phyloP scores from a whole-genome alignment of 2,329 filamentous ascomycete genomes.

The Fusarium nodosum region DNA sequence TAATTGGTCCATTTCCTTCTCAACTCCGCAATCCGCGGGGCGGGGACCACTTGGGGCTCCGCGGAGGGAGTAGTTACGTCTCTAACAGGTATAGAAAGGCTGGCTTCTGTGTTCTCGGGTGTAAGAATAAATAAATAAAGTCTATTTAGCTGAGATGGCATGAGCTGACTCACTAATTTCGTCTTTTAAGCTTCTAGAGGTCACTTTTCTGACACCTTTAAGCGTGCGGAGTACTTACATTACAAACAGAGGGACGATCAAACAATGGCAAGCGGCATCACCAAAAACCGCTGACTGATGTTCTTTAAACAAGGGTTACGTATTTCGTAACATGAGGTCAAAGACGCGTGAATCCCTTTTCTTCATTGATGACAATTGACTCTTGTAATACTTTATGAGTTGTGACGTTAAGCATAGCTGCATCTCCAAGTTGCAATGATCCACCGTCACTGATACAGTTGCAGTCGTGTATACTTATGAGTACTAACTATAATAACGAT shows the following conservation, averaged over 20 bases:
- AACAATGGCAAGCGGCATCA: background rate
- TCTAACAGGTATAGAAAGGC: background rate
- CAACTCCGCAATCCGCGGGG: slow-evolving; percentile 46
- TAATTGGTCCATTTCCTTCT: slow-evolving; percentile 9
- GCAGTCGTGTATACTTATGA: slow-evolving; percentile 1
- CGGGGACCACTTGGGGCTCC: slow-evolving; percentile 13
- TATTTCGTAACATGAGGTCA: background rate
- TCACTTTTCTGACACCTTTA: background rate
- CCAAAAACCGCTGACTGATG: background rate
- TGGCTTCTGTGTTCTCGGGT: background rate
- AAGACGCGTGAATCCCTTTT: background rate
- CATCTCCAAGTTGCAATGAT: background rate
- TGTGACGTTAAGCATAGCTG: background rate
- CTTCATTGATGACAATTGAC: background rate
- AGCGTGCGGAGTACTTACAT: background rate
- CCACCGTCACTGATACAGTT: slow-evolving; percentile 4
- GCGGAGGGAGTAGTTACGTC: slow-evolving; percentile 23
- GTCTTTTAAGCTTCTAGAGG: background rate
- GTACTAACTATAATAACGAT: slow-evolving; percentile 23
- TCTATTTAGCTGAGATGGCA: background rate
- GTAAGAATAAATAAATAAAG: background rate
- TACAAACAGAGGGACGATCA: background rate
- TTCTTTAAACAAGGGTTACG: slow-evolving; percentile 5
- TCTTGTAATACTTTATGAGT: background rate
- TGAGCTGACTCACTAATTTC: background rate